These are phyloP conservation scores for Pythium aquatile DNA, from an alignment of 352 stramenopile genomes.

Conservation along the genomic window DNA sequence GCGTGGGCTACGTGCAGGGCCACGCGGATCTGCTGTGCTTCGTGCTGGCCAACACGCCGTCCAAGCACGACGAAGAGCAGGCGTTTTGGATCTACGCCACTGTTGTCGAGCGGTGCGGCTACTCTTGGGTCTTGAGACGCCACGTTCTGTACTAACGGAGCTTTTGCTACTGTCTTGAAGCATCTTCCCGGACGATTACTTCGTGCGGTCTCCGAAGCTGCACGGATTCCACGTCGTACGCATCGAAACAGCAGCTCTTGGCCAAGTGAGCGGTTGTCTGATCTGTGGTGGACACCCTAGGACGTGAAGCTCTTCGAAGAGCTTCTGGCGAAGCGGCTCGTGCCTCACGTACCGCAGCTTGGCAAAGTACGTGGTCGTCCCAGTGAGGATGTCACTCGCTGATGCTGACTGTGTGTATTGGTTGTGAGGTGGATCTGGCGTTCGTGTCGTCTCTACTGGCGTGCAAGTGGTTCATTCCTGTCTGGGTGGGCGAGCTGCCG, in stretches of 20 bases:
- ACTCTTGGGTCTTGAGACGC: not conserved
- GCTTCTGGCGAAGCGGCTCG: constrained; percentile 49
- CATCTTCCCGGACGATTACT: constrained; percentile 75
- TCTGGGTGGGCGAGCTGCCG: constrained; percentile 68
- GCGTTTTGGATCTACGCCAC: constrained; percentile 75
- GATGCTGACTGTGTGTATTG: not conserved
- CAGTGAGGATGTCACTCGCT: not conserved
- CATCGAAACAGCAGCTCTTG: not conserved
- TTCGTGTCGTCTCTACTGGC: constrained; percentile 61
- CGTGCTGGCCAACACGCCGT: constrained; percentile 48
- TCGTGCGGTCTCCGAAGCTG: constrained; percentile 59
- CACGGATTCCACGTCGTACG: constrained; percentile 74
- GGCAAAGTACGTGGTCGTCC: constrained; percentile 30
- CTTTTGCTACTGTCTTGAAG: constrained; percentile 16
- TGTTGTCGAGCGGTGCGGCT: constrained; percentile 53
- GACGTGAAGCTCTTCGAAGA: constrained; percentile 62
- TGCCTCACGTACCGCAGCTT: constrained; percentile 49
- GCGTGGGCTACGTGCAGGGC: constrained; percentile 75
- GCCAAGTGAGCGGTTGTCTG: not conserved
- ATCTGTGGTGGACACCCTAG: constrained; percentile 15
- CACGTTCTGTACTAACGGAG: not conserved
- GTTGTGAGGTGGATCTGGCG: constrained; percentile 44
- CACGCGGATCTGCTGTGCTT: constrained; percentile 75
- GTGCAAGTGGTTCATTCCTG: constrained; percentile 77
- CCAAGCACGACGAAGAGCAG: constrained; percentile 44